Evolutionary conservation across 169 alveolate species (phyloP), one percentile per base, ranked within the genome.

Genomic region (Babesia ovis): DNA sequence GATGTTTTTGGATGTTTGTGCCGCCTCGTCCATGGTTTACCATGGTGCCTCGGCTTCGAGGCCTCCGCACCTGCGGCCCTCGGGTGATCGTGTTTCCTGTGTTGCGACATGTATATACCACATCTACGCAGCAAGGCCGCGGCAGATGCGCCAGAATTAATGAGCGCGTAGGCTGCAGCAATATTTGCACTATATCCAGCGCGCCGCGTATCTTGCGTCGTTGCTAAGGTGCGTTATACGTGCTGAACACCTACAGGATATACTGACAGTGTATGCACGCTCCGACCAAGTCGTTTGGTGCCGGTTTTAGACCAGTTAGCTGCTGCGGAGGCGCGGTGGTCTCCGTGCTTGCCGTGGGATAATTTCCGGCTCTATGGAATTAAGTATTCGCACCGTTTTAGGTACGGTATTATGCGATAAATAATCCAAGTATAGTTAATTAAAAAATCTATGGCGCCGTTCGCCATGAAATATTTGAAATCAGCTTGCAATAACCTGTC

Each of bases 1-100:
- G 59, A 23, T 23, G 41, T 20, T 45, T 48, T 72, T 2, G 32
- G 67, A 29, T 37, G 55, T 39, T 59, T 57, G 39, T 50, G 29
- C n/a, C 83, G 83, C 39, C 76, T 32, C 31, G 31, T 22, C 83
- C 83, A 72, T 16, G 64, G 64, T 23, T 72, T 72, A n/a, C 58
- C 68, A 32, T 72, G 74, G 58, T 58, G 66, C 11, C 68, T 22
- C 20, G 61, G 42, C 34, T 59, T 72, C 32, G 83, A 72, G 74
- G 62, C 8, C 32, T 64, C 74, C 74, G 60, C 29, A 27, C 51
- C 74, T 4, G 74, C 22, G 37, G 74, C 34, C 62, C 74, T 43
- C 54, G 74, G 37, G 16, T 31, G n/a, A 20, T 64, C 74, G 51
- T 48, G 16, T 50, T 34, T 50, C 61, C 74, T 45, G 4, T 64